Percentiles rank a stretch among this genome's conserved stretches.
Conservation (phyloP, 1,139 yeast genomes). For the Kodamaea sp. region DNA sequence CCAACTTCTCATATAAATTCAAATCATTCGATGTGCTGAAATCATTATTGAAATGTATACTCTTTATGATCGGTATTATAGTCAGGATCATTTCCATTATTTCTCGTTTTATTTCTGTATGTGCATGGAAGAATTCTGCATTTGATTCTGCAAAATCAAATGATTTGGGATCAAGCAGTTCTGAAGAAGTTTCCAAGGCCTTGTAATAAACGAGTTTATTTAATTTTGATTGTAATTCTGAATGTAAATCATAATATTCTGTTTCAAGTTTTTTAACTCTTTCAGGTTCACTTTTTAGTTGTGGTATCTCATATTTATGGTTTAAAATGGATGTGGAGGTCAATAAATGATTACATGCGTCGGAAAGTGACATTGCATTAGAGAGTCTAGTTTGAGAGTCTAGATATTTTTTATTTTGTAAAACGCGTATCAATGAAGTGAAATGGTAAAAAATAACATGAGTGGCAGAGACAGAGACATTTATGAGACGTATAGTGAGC, state of each 20-base stretch:
- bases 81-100: constrained; percentile 3
- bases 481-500: too few species aligned
- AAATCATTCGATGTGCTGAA: constrained; percentile 27
- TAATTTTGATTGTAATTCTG: constrained; percentile 22
- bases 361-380: constrained; percentile 12
- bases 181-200: constrained; percentile 1
- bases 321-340: constrained; percentile 20
- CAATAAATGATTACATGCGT: constrained; percentile 22
- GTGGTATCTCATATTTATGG: constrained; percentile 30
- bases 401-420: too few species aligned
- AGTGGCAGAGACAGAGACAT: too few species aligned
- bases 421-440: too few species aligned
- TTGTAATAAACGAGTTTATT: constrained; percentile 31
- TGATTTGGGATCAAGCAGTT: background rate
- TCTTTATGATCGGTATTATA: constrained; percentile 7
- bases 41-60: constrained; percentile 6
- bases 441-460: too few species aligned
- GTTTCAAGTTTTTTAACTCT: constrained; percentile 17
- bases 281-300: background rate
- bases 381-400: too few species aligned
- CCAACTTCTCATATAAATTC: constrained; percentile 24
- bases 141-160: background rate
- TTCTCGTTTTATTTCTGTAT: constrained; percentile 4
- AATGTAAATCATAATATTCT: constrained; percentile 21
- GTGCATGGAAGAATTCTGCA: constrained; percentile 2